A percentile compares a stretch with the other conserved stretches of the same genome.
Conservation (phyloP, 495 filamentous ascomycete genomes). For the Rhypophila decipiens region DNA sequence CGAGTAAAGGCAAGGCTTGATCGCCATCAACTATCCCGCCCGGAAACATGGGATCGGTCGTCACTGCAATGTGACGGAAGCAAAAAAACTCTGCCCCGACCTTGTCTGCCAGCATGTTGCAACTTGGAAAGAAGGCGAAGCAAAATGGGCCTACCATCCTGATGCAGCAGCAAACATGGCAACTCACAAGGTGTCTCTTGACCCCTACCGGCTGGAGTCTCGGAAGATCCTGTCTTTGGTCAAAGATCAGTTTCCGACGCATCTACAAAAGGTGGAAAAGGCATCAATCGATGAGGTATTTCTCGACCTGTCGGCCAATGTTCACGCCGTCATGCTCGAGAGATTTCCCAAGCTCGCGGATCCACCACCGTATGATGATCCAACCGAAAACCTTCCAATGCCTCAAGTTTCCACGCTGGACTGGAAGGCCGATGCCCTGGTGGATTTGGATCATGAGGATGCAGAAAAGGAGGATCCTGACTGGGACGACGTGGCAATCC, state of each 20-base stretch:
- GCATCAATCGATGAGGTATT: constrained; percentile 90
- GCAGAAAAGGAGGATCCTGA: constrained; percentile 77
- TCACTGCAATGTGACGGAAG: constrained; percentile 69
- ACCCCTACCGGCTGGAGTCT: constrained; percentile 85
- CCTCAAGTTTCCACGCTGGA: constrained; percentile 70
- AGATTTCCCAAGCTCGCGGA: constrained; percentile 68
- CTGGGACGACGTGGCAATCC: constrained; percentile 91
- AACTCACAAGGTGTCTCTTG: constrained; percentile 87
- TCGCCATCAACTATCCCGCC: constrained; percentile 93
- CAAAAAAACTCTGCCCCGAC: constrained; percentile 80
- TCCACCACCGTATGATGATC: constrained; percentile 63
- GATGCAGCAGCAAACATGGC: constrained; percentile 68
- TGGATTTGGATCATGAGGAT: constrained; percentile 67
- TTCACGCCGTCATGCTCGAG: constrained; percentile 68
- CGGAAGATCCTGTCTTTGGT: constrained; percentile 76
- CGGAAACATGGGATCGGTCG: constrained; percentile 70
- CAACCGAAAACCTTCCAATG: constrained; percentile 61
- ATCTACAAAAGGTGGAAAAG: constrained; percentile 76
- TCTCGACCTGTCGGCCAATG: constrained; percentile 77
- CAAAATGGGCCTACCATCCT: constrained; percentile 83
- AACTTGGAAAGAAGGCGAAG: constrained; percentile 88
- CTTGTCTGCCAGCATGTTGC: constrained; percentile 88
- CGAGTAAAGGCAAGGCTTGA: constrained; percentile 59
- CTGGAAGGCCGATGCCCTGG: constrained; percentile 73
- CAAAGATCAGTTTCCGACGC: constrained; percentile 59